A percentile compares a stretch with the other conserved stretches of the same genome.
phyloP scores from a whole-genome alignment of 441 rosid genomes.

The Flueggea neowawraea region DNA sequence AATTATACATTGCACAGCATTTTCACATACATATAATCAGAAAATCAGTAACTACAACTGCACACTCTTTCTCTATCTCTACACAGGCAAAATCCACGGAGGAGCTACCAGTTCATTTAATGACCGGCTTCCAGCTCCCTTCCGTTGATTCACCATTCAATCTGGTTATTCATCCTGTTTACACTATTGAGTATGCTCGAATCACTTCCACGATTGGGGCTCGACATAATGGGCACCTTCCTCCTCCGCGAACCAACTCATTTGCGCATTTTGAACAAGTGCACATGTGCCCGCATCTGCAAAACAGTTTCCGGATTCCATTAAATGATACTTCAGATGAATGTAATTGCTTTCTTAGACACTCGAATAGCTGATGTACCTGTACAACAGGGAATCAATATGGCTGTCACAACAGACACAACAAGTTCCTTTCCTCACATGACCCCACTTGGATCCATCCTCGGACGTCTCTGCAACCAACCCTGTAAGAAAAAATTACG shows the following conservation, averaged over 20 bases:
- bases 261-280: conserved; percentile 93
- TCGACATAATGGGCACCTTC: conserved; percentile 94
- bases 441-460: conserved; percentile 87
- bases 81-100: conserved; percentile 7
- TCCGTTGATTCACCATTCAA: conserved; percentile 1
- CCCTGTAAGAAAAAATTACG: conserved; percentile 31
- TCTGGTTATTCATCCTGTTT: conserved; percentile 22
- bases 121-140: conserved; percentile 9
- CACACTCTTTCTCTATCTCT: conserved; percentile 1
- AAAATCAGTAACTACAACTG: conserved; percentile 25
- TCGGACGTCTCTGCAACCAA: conserved; percentile 65
- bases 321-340: not conserved
- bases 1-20: conserved; percentile 31
- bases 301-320: not conserved
- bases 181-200: conserved; percentile 93
- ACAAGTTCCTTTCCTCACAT: conserved; percentile 88
- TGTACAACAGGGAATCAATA: conserved; percentile 90
- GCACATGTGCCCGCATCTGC: conserved; percentile 99
- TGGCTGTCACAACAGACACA: conserved; percentile 96
- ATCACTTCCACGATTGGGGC: conserved; percentile 95
- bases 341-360: not conserved
- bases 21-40: conserved; percentile 32
- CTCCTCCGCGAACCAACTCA: conserved; percentile 80
- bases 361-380: conserved; percentile 33
- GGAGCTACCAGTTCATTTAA: conserved; percentile 13